These are phyloP conservation scores for Xerocomellus amylosporus DNA, from an alignment of 768 basidiomycete species.

Conservation along the genomic window DNA sequence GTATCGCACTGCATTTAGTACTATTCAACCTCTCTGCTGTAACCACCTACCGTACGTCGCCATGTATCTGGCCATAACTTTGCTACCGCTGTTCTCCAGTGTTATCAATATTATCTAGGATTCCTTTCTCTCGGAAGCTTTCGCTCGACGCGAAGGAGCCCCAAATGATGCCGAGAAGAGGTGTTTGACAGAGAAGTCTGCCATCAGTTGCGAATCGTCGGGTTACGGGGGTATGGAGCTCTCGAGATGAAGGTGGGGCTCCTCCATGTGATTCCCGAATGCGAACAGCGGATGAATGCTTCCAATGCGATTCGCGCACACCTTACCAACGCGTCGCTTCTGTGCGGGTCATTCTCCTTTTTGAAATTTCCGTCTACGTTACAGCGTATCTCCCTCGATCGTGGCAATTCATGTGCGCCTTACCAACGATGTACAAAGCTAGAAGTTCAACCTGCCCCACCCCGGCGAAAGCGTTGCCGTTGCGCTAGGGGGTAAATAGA, in stretches of 20 bases:
- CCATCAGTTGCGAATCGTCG: constrained; percentile 5
- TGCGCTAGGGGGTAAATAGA: neutral
- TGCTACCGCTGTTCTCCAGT: neutral
- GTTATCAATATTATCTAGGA: neutral
- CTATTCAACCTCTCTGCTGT: constrained; percentile 10
- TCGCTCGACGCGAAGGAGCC: neutral
- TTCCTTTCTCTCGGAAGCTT: neutral
- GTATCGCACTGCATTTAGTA: constrained; percentile 6
- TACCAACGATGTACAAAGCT: neutral
- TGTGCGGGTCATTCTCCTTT: neutral
- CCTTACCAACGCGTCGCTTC: constrained; percentile 6
- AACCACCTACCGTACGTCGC: constrained; percentile 11
- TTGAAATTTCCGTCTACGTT: neutral
- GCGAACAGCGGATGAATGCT: neutral
- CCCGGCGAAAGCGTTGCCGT: neutral
- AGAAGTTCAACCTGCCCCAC: neutral
- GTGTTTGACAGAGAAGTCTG: neutral
- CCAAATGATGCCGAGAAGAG: neutral
- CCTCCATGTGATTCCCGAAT: constrained; percentile 1
- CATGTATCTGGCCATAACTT: constrained; percentile 3
- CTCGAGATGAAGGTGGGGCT: constrained; percentile 3
- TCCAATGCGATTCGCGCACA: constrained; percentile 1
- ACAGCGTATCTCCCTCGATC: neutral
- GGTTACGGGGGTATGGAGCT: neutral
- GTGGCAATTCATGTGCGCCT: neutral